Evolutionary conservation across 306 rosid genomes (phyloP).

Genomic region (Prunus salicina): DNA sequence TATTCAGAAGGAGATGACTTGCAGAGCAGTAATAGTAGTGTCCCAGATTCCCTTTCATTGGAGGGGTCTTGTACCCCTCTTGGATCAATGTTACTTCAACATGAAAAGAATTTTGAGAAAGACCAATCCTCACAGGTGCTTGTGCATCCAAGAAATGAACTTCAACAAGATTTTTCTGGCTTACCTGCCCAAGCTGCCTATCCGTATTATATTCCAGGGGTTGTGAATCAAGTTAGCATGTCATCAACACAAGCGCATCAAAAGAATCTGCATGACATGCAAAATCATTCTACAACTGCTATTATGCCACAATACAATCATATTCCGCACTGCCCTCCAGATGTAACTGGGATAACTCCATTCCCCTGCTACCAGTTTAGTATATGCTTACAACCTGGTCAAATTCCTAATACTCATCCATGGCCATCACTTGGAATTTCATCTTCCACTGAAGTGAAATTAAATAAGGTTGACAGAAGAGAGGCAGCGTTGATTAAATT

Average conservation of each 20-base stretch:
- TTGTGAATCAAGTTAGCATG: conserved; percentile 64
- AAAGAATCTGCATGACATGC: conserved; percentile 66
- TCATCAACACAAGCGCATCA: conserved; percentile 67
- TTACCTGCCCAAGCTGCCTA: conserved; percentile 56
- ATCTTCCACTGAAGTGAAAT: conserved; percentile 51
- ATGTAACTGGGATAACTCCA: conserved; percentile 62
- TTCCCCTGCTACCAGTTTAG: conserved; percentile 66
- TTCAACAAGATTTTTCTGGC: conserved; percentile 44
- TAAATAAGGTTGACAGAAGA: conserved; percentile 79
- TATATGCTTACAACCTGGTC: conserved; percentile 73
- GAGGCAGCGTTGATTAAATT: conserved; percentile 96
- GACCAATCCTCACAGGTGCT: conserved; percentile 42
- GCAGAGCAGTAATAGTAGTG: conserved; percentile 46
- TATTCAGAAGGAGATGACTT: conserved; percentile 57
- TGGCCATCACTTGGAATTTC: conserved; percentile 75
- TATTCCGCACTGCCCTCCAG: conserved; percentile 67
- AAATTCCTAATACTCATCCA: conserved; percentile 54
- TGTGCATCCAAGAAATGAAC: conserved; percentile 50
- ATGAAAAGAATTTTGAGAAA: conserved; percentile 45
- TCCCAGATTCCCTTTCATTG: conserved; percentile 72
- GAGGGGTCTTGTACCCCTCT: conserved; percentile 86
- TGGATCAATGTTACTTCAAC: conserved; percentile 49
- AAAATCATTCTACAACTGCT: conserved; percentile 49
- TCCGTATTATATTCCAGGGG: conserved; percentile 73
- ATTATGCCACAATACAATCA: conserved; percentile 72